Conservation (phyloP, 805 yeast genomes). For the Sungouiozyma intestinalis region DNA sequence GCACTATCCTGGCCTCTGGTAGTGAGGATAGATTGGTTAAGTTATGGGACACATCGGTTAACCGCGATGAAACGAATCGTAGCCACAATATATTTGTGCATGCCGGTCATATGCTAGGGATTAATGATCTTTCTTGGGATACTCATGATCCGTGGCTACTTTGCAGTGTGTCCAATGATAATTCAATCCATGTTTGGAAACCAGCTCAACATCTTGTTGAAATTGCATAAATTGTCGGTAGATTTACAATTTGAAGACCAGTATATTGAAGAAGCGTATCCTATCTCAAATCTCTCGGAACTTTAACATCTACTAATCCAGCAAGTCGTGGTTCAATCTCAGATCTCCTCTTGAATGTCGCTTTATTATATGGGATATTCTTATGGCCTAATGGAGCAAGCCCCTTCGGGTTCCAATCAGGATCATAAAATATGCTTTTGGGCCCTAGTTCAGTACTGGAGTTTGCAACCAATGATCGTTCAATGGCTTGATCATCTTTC, state of each 20-base stretch:
- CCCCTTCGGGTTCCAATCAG: constrained; percentile 57
- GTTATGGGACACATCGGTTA: constrained; percentile 42
- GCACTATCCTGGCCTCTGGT: constrained; percentile 50
- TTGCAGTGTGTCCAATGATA: constrained; percentile 75
- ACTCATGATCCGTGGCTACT: constrained; percentile 58
- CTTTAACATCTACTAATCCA: constrained; percentile 2
- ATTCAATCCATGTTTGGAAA: constrained; percentile 78
- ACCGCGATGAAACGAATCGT: constrained; percentile 10
- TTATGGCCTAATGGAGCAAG: constrained; percentile 33
- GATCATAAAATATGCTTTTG: constrained; percentile 50
- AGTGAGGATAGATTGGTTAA: constrained; percentile 58
- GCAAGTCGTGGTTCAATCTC: constrained; percentile 4
- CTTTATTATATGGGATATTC: constrained; percentile 21
- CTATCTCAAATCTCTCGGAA: constrained; percentile 1
- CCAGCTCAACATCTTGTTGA: constrained; percentile 38
- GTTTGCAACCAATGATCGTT: background rate
- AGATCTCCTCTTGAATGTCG: constrained; percentile 24
- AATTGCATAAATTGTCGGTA: constrained; percentile 3
- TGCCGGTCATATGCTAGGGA: constrained; percentile 81
- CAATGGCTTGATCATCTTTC: background rate
- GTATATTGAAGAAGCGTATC: background rate
- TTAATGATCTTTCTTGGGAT: constrained; percentile 79
- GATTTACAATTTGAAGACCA: too few species aligned
- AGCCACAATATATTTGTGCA: constrained; percentile 48
- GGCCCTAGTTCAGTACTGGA: constrained; percentile 30